phyloP scores from a whole-genome alignment of 495 filamentous ascomycete species.

The Penicillium goetzii region DNA sequence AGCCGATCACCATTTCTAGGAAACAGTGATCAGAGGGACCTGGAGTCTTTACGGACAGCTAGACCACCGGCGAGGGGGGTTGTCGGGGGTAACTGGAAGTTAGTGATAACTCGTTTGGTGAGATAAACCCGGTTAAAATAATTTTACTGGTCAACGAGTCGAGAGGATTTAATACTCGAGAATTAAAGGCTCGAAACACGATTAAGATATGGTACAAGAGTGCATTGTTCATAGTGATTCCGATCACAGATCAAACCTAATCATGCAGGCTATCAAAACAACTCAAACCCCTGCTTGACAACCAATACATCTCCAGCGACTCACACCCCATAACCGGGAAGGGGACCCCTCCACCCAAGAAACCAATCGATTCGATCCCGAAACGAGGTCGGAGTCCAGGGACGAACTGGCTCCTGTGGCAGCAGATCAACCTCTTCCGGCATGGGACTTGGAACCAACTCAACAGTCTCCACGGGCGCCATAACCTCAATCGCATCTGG shows the following conservation, averaged over 20 bases:
- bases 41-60: too few species aligned
- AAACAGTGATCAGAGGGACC: too few species aligned
- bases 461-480: background rate
- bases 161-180: too few species aligned
- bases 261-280: background rate
- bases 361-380: slow-evolving; percentile 43
- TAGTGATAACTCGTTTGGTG: too few species aligned
- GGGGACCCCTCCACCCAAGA: slow-evolving; percentile 44
- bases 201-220: background rate
- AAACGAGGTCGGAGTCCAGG: slow-evolving; percentile 4
- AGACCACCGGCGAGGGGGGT: too few species aligned
- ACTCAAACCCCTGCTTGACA: background rate
- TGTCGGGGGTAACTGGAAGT: too few species aligned
- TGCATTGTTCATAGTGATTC: background rate
- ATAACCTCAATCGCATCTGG: background rate
- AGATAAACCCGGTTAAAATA: too few species aligned
- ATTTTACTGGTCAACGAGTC: too few species aligned
- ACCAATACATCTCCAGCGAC: background rate
- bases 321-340: background rate
- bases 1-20: too few species aligned
- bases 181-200: too few species aligned
- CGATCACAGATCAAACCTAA: background rate
- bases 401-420: background rate
- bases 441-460: background rate
- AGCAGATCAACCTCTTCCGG: background rate